Evolutionary conservation across 2,329 filamentous ascomycete genomes (phyloP), one percentile per base, ranked within the genome.

Genomic region (Westerdykella ornata): DNA sequence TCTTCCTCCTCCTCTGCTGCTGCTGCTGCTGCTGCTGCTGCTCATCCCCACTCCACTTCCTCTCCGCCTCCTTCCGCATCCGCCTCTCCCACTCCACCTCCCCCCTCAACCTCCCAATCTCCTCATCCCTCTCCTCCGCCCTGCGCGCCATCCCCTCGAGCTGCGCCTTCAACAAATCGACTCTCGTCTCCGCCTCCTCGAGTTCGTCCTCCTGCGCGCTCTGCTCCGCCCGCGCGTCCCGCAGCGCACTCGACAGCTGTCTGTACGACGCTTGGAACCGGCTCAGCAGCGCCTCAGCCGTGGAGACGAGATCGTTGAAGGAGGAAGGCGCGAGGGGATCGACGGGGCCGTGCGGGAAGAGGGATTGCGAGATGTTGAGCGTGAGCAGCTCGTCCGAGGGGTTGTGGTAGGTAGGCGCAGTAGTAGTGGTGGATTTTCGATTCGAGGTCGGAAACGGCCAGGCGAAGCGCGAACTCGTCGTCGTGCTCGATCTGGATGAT

Each of bases 141-240:
- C 72, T 71, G 26, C 70, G 70, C 4, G 76, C 75, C 70, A 81
- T 76, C 29, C 75, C 75, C 55, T 80, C 74, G 15, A 82, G 66
- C 58, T 82, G 79, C 48, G 74, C 68, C 61, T 80, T 81, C 39
- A 81, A 63, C 50, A 80, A 74, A 29, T 71, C 67, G 12, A 75
- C 70, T 6, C 77, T 70, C 30, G 75, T 78, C 26, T 78, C 71
- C 12, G 76, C 72, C 51, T 81, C 78, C 45, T 80, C 76, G 0
- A 78, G 68, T 56, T 82, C 79, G 47, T 81, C 78, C n/a, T 71
- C 68, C 49, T 77, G 74, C 9, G 74, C 73, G 38, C 72, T 73
- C 44, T 77, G 73, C 50, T 80, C 76, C 3, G 72, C 73, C 28
- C 72, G 63, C 3, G 72, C 68, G 45, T 75, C 70, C 30, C 72